Evolutionary conservation across 345 rosid species (phyloP).

Genomic region (Gossypium bickii): DNA sequence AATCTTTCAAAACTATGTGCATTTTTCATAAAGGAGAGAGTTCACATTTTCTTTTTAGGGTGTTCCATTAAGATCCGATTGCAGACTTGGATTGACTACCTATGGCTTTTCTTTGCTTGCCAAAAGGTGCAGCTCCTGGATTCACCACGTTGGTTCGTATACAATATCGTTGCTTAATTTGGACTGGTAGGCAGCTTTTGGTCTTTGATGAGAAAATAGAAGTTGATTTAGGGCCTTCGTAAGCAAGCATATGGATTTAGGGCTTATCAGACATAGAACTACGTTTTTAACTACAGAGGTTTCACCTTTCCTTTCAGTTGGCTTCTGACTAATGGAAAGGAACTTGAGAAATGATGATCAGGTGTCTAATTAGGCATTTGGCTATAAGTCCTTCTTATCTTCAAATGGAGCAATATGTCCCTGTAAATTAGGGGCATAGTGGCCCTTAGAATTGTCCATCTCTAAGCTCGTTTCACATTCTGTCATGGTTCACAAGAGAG

Average conservation of each 20-base stretch:
- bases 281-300: background rate
- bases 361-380: background rate
- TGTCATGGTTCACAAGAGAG: background rate
- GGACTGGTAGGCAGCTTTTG: background rate
- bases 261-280: background rate
- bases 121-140: background rate
- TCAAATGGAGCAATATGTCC: background rate
- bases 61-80: background rate
- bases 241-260: background rate
- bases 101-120: background rate
- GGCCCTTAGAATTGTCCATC: background rate
- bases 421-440: background rate
- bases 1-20: background rate
- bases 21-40: background rate
- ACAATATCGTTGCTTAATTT: background rate
- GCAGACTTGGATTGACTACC: background rate
- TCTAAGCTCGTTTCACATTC: background rate
- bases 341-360: background rate
- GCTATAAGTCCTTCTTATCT: background rate
- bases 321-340: background rate
- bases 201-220: background rate
- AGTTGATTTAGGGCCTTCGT: background rate
- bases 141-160: background rate
- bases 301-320: background rate
- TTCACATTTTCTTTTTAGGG: background rate